Evolutionary conservation across 139 green algal species (phyloP), one percentile per base, ranked within the genome.

Genomic region (Picochlorum sp.): DNA sequence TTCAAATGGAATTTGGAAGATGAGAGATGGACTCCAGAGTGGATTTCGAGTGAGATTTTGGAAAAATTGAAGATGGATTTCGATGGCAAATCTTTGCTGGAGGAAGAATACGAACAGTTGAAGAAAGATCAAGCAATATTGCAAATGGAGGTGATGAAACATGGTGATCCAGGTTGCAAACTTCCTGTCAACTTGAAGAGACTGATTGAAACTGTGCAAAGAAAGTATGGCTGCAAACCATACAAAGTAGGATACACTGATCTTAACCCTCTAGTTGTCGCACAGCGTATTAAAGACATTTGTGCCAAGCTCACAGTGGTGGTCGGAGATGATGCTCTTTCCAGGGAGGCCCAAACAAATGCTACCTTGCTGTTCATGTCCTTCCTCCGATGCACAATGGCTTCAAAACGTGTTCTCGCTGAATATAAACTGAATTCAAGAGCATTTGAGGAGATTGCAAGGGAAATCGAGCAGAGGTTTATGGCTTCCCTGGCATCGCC

Each of bases 171-270:
- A 21, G 74, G 66, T 26, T 80, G 90, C 64, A 88, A 91, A 65
- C 75, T 98, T 52, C 94, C 94, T 6, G 85, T 98, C 57, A 95
- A 98, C 75, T 56, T 98, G 3, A 79, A 79, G 54, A 83, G 94
- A 10, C 72, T 98, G 10, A 87, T 99, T 41, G 88, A 85, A 77
- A 98, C 96, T 73, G 94, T 92, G n/a, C 89, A 96, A 81, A 88
- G 70, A 49, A 77, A 73, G 57, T 73, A 71, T 65, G 34, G n/a
- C 11, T 81, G 78, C 75, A 76, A 75, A 16, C 74, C 74, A 18
- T 49, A 76, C 62, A 70, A 63, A 54, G 62, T 52, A 2, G 66
- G 59, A 14, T 44, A 63, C 41, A 76, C 74, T 65, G 79, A 74
- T 51, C 67, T 96, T 52, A 69, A 61, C 45, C 85, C 89, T 4